phyloP scores from a whole-genome alignment of 225 moss, liverwort and hornwort genomes.

The Neckera pumila region DNA sequence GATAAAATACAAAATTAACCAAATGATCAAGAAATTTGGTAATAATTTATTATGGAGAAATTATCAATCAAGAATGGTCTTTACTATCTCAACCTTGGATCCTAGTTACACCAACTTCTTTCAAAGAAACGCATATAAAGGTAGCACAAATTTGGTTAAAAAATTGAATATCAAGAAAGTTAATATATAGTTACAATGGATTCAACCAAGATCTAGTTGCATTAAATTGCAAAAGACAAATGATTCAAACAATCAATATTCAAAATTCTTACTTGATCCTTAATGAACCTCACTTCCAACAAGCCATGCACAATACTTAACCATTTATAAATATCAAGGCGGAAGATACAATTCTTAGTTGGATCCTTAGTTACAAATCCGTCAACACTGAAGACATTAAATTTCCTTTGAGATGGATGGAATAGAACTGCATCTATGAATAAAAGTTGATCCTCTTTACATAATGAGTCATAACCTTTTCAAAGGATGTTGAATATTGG shows the following conservation, averaged over 20 bases:
- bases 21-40: neutral
- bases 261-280: neutral
- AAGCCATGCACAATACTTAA: no score
- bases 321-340: no score
- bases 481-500: no score
- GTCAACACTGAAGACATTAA: rapidly evolving
- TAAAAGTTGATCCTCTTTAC: no score
- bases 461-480: no score
- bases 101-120: neutral
- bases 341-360: no score
- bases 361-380: rapidly evolving
- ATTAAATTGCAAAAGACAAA: neutral
- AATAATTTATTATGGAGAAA: neutral
- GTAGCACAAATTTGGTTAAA: neutral
- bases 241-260: neutral
- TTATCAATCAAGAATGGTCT: neutral
- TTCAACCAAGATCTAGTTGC: neutral
- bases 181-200: neutral
- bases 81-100: neutral
- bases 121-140: neutral
- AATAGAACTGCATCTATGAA: no score
- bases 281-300: neutral
- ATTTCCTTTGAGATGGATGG: no score
- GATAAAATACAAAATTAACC: neutral
- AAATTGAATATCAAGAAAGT: no score